phyloP scores from a whole-genome alignment of 306 rosid genomes.

The Benincasa hispida region DNA sequence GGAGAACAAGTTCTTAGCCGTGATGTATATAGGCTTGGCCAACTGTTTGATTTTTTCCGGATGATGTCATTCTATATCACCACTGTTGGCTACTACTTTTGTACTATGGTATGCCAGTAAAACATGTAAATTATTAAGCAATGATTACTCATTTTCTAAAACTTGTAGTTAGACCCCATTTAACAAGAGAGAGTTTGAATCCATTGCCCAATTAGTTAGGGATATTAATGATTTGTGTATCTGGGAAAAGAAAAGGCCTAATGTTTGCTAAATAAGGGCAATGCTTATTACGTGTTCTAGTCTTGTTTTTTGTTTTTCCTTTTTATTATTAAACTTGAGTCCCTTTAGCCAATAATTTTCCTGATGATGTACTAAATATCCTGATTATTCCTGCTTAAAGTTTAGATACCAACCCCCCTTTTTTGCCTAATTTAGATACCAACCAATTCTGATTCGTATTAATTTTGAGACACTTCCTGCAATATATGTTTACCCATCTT shows the following conservation, averaged over 20 bases:
- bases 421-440: no score
- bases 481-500: background rate
- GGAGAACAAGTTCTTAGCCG: constrained; percentile 99
- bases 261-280: background rate
- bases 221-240: background rate
- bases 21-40: constrained; percentile 93
- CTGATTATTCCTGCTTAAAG: background rate
- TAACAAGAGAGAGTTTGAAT: background rate
- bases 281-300: background rate
- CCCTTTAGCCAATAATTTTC: background rate
- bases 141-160: background rate
- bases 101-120: constrained; percentile 63
- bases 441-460: background rate
- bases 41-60: constrained; percentile 90
- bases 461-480: background rate
- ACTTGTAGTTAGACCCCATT: background rate
- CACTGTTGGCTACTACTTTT: constrained; percentile 81
- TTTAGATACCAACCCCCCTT: background rate
- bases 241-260: no score
- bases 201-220: background rate
- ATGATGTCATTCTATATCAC: constrained; percentile 89
- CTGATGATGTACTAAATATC: background rate
- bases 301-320: background rate
- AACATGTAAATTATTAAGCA: background rate
- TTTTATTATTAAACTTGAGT: background rate